Evolutionary conservation across 2,329 filamentous ascomycete genomes (phyloP).

Genomic region (Penicillium sclerotigenum): DNA sequence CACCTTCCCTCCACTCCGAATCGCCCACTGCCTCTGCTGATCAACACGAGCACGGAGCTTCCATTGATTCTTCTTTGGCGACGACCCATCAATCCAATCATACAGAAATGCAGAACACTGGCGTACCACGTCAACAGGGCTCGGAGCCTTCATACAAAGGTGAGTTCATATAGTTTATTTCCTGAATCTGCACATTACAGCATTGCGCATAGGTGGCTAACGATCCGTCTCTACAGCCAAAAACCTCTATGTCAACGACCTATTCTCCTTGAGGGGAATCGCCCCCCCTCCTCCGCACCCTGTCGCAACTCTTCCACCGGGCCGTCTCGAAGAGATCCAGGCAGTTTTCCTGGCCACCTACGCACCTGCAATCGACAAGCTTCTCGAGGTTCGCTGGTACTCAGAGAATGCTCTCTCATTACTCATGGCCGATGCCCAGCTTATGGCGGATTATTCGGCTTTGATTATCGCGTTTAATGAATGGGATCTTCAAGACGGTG

Average conservation of each 20-base stretch:
- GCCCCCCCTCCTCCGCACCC: slow-evolving; percentile 56
- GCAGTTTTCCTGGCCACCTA: slow-evolving; percentile 74
- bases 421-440: slow-evolving; percentile 53
- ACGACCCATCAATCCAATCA: slow-evolving; percentile 35
- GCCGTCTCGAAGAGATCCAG: slow-evolving; percentile 63
- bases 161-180: slow-evolving; percentile 2
- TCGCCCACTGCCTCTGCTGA: slow-evolving; percentile 42
- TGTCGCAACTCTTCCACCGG: slow-evolving; percentile 45
- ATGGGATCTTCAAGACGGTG: slow-evolving; percentile 37
- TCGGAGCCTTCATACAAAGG: slow-evolving; percentile 24
- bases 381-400: slow-evolving; percentile 85
- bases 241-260: slow-evolving; percentile 70
- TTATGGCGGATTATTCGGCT: slow-evolving; percentile 65
- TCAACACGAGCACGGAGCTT: slow-evolving; percentile 56
- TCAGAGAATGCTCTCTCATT: slow-evolving; percentile 52
- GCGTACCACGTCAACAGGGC: slow-evolving; percentile 25
- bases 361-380: slow-evolving; percentile 67
- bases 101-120: slow-evolving; percentile 35
- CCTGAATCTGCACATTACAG: not conserved
- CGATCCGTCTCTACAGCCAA: slow-evolving; percentile 48
- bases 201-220: slow-evolving; percentile 37
- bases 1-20: slow-evolving; percentile 38
- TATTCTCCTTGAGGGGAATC: slow-evolving; percentile 62
- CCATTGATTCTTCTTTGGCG: slow-evolving; percentile 67
- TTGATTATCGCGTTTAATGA: slow-evolving; percentile 55